Evolutionary conservation across 2,329 filamentous ascomycete genomes (phyloP).

Genomic region (Polychaeton citri): DNA sequence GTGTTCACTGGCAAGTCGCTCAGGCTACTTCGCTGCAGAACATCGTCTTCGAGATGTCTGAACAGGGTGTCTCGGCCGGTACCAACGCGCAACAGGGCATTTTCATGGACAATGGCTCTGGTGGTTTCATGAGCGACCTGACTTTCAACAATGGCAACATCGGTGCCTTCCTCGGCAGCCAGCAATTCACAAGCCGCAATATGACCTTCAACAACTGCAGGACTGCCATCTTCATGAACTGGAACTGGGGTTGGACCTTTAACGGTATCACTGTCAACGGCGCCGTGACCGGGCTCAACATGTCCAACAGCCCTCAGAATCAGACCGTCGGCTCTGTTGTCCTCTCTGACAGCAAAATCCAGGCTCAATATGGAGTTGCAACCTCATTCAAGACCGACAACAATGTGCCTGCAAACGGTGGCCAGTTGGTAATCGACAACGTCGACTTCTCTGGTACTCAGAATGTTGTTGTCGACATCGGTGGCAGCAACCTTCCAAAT

Average conservation of each 20-base stretch:
- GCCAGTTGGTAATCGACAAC: constrained; percentile 76
- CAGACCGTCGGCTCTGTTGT: constrained; percentile 80
- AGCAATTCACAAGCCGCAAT: constrained; percentile 47
- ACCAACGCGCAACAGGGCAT: constrained; percentile 42
- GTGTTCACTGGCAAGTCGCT: constrained; percentile 41
- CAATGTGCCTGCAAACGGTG: constrained; percentile 56
- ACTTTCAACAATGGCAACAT: constrained; percentile 47
- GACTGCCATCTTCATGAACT: constrained; percentile 41
- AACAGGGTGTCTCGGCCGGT: constrained; percentile 13
- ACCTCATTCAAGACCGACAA: constrained; percentile 59
- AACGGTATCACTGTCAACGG: constrained; percentile 33
- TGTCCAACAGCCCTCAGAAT: constrained; percentile 29
- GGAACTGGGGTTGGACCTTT: constrained; percentile 41
- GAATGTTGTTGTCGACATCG: constrained; percentile 49
- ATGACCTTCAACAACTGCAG: constrained; percentile 36
- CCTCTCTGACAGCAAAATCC: constrained; percentile 67
- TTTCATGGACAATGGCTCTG: constrained; percentile 47
- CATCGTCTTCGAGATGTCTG: constrained; percentile 44
- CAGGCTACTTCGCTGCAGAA: constrained; percentile 50
- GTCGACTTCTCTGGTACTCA: constrained; percentile 53
- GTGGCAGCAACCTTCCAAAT: constrained; percentile 45
- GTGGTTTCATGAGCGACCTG: constrained; percentile 47
- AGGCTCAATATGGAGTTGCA: constrained; percentile 60
- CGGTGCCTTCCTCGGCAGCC: constrained; percentile 48
- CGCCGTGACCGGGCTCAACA: constrained; percentile 34